These are phyloP conservation scores for Alternaria infectoria DNA, from an alignment of 2,329 filamentous ascomycete species.

Conservation along the genomic window DNA sequence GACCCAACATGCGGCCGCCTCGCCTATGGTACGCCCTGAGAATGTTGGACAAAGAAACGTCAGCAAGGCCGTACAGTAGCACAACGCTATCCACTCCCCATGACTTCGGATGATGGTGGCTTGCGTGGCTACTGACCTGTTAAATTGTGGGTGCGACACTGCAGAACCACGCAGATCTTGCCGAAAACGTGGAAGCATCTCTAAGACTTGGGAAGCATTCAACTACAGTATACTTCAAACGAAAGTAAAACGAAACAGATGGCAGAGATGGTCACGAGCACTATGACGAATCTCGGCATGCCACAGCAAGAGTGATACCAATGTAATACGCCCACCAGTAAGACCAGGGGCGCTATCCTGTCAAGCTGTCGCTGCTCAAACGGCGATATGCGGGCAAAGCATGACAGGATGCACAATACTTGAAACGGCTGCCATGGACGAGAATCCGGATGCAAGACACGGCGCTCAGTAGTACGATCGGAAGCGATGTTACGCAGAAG, in stretches of 20 bases:
- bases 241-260: slow-evolving; percentile 15
- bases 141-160: not conserved
- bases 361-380: slow-evolving; percentile 21
- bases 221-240: slow-evolving; percentile 6
- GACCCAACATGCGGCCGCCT: slow-evolving; percentile 6
- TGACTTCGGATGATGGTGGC: not conserved
- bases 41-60: slow-evolving; percentile 18
- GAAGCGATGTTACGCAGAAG: slow-evolving; percentile 34
- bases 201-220: not conserved
- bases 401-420: slow-evolving; percentile 20
- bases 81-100: slow-evolving; percentile 5
- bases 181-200: not conserved
- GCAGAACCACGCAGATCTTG: not conserved
- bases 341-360: slow-evolving; percentile 12
- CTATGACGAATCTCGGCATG: slow-evolving; percentile 14
- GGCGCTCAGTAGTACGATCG: slow-evolving; percentile 28
- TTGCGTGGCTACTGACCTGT: slow-evolving; percentile 1
- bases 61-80: slow-evolving; percentile 5
- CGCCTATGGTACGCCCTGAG: slow-evolving; percentile 13
- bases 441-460: slow-evolving; percentile 37
- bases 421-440: slow-evolving; percentile 27
- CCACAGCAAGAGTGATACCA: slow-evolving; percentile 21
- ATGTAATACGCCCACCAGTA: slow-evolving; percentile 6
- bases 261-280: slow-evolving; percentile 19
- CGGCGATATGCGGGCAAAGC: slow-evolving; percentile 24